These are phyloP conservation scores for Mortierella sp. DNA, from an alignment of 371 early-diverging fungal species.

Conservation along the genomic window DNA sequence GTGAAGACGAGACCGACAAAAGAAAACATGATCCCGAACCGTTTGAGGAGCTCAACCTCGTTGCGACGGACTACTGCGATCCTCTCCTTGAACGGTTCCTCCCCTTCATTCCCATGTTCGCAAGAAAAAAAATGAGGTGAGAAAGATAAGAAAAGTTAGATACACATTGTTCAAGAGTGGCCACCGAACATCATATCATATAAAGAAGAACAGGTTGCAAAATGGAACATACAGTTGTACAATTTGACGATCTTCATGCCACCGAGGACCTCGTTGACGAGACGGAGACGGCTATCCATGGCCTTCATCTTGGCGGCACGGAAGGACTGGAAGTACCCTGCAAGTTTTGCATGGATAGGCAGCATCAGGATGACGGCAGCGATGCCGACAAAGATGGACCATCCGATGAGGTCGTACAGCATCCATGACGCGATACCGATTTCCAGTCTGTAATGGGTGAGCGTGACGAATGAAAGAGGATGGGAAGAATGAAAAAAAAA, in stretches of 20 bases:
- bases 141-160: neutral
- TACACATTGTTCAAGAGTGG: neutral
- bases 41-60: constrained; percentile 27
- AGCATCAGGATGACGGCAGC: constrained; percentile 20
- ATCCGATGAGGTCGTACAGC: constrained; percentile 30
- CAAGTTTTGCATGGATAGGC: constrained; percentile 21
- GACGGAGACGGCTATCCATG: constrained; percentile 71
- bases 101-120: constrained; percentile 22
- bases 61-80: constrained; percentile 28
- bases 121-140: neutral
- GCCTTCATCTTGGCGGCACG: constrained; percentile 36
- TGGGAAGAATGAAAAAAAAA: neutral
- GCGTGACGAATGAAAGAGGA: neutral
- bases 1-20: constrained; percentile 20
- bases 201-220: neutral
- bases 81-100: constrained; percentile 42
- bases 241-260: constrained; percentile 64
- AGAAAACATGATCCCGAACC: constrained; percentile 20
- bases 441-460: constrained; percentile 4
- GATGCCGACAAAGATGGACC: constrained; percentile 35
- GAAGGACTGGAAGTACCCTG: constrained; percentile 6
- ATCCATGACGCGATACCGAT: constrained; percentile 27
- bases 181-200: neutral
- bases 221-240: constrained; percentile 38
- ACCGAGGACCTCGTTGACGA: constrained; percentile 62